phyloP scores from a whole-genome alignment of 2,329 filamentous ascomycete species.

The Plectosphaerella plurivora region DNA sequence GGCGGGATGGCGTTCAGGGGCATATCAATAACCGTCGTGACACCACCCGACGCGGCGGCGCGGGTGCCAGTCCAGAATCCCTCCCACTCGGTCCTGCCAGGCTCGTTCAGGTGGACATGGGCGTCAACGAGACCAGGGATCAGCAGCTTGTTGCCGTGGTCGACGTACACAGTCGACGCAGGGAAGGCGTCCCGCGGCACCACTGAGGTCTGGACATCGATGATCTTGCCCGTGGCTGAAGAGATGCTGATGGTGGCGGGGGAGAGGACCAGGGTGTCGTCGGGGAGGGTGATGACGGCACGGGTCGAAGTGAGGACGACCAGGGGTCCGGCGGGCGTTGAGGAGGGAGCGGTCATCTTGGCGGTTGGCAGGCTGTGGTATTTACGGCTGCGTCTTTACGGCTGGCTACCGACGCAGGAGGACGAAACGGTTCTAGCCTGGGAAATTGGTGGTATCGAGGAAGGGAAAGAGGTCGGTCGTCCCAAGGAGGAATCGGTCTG shows the following conservation, averaged over 20 bases:
- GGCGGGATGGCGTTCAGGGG: slow-evolving; percentile 95
- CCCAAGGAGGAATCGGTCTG: too few species aligned
- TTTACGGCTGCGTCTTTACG: too few species aligned
- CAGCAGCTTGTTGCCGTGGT: slow-evolving; percentile 81
- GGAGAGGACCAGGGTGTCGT: slow-evolving; percentile 59
- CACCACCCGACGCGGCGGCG: slow-evolving; percentile 90
- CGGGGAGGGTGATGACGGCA: slow-evolving; percentile 70
- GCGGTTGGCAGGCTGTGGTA: not conserved
- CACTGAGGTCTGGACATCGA: slow-evolving; percentile 67
- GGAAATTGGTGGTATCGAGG: not conserved
- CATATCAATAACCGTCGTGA: slow-evolving; percentile 97
- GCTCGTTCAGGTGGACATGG: slow-evolving; percentile 96
- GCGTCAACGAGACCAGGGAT: slow-evolving; percentile 92
- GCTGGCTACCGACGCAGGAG: not conserved
- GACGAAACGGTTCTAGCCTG: not conserved
- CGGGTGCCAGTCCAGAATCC: slow-evolving; percentile 93
- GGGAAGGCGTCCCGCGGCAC: slow-evolving; percentile 76
- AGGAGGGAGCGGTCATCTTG: slow-evolving; percentile 23
- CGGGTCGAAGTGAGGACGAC: slow-evolving; percentile 80
- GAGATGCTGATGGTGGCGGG: slow-evolving; percentile 83
- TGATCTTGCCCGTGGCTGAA: slow-evolving; percentile 75
- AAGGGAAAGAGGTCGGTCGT: not conserved
- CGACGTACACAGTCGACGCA: slow-evolving; percentile 64
- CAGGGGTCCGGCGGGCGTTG: slow-evolving; percentile 33
- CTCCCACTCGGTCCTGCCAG: slow-evolving; percentile 96